Evolutionary conservation across 345 rosid genomes (phyloP).

Genomic region (Kernera saxatilis): DNA sequence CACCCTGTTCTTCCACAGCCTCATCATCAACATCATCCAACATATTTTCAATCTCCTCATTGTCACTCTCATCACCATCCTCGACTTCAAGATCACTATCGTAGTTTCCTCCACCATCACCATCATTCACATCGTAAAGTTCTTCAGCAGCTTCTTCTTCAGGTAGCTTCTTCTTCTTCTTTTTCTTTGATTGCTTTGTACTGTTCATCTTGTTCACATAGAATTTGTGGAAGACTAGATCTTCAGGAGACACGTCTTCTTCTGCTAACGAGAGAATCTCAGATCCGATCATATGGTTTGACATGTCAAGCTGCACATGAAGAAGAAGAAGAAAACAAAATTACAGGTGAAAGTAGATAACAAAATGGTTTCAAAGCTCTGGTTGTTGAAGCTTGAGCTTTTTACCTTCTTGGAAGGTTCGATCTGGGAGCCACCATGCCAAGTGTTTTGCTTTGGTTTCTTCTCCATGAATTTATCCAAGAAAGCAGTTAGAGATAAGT

Average conservation of each 20-base stretch:
- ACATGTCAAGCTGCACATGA: slow-evolving; percentile 64
- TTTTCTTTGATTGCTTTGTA: slow-evolving; percentile 59
- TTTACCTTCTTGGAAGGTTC: slow-evolving; percentile 93
- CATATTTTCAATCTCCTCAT: slow-evolving; percentile 80
- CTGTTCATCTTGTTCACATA: slow-evolving; percentile 74
- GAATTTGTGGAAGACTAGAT: slow-evolving; percentile 89
- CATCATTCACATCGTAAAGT: slow-evolving; percentile 56
- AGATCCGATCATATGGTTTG: slow-evolving; percentile 66
- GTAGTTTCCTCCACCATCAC: slow-evolving; percentile 40
- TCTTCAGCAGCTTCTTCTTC: slow-evolving; percentile 79
- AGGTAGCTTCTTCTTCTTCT: slow-evolving; percentile 73
- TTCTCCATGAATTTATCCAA: slow-evolving; percentile 98
- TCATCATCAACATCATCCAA: slow-evolving; percentile 54
- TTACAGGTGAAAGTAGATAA: neutral
- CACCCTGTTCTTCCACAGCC: slow-evolving; percentile 48
- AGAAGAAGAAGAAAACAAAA: neutral
- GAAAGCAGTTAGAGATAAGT: slow-evolving; percentile 72
- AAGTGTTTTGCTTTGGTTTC: slow-evolving; percentile 70
- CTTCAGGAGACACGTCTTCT: slow-evolving; percentile 86
- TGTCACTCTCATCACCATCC: slow-evolving; percentile 82
- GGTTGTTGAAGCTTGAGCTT: neutral
- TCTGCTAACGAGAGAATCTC: slow-evolving; percentile 86
- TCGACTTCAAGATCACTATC: slow-evolving; percentile 55
- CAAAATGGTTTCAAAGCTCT: neutral
- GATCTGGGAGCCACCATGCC: slow-evolving; percentile 98